A percentile compares a stretch with the other conserved stretches of the same genome.
These are phyloP conservation scores for Monascus purpureus DNA, from an alignment of 495 filamentous ascomycete species.

Conservation along the genomic window DNA sequence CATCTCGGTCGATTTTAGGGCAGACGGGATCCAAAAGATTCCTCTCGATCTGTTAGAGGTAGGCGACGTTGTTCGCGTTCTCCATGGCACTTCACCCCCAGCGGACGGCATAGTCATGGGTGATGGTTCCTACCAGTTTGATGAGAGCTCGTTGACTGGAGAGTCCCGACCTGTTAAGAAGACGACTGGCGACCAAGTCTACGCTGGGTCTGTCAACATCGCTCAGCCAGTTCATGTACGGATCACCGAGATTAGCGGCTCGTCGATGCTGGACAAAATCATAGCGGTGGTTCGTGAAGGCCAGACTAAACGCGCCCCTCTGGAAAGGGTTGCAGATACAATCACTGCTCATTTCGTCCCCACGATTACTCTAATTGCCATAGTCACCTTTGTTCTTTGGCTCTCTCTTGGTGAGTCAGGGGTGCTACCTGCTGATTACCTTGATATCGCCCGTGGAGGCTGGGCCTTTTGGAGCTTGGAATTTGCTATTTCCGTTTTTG, in stretches of 20 bases:
- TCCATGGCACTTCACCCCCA: constrained; percentile 71
- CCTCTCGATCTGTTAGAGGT: constrained; percentile 66
- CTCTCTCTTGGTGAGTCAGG: constrained; percentile 60
- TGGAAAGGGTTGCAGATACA: constrained; percentile 72
- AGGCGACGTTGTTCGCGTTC: constrained; percentile 64
- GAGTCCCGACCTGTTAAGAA: constrained; percentile 73
- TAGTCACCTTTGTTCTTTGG: constrained; percentile 77
- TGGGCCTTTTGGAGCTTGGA: constrained; percentile 82
- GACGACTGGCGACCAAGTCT: constrained; percentile 54
- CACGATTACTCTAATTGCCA: constrained; percentile 63
- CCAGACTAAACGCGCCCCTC: constrained; percentile 72
- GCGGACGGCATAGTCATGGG: constrained; percentile 60
- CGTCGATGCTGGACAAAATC: constrained; percentile 87
- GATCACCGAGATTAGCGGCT: constrained; percentile 56
- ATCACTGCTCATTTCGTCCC: constrained; percentile 87
- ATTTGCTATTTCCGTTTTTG: constrained; percentile 90
- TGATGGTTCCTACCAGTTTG: constrained; percentile 52
- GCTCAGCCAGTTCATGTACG: constrained; percentile 53
- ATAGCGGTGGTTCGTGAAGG: constrained; percentile 83
- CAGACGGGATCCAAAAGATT: constrained; percentile 27
- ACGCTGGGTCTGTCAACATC: constrained; percentile 76
- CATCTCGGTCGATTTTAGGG: constrained; percentile 2
- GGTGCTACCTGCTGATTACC: constrained; percentile 47
- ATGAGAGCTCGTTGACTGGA: constrained; percentile 84
- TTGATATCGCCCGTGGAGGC: constrained; percentile 51